phyloP scores from a whole-genome alignment of 331 rosid genomes.

The Quercus lobata region DNA sequence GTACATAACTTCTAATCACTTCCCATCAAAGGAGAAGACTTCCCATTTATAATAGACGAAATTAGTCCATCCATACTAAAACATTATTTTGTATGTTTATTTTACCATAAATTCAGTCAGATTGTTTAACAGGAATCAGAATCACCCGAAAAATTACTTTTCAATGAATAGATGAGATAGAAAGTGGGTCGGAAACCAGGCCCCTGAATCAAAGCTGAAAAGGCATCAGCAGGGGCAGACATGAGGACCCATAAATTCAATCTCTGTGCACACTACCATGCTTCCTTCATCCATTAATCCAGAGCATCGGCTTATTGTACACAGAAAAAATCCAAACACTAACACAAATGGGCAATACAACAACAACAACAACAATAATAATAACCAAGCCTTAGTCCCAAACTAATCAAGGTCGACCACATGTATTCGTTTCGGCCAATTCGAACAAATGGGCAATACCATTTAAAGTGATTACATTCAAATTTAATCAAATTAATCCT shows the following conservation, averaged over 20 bases:
- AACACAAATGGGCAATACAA: background rate
- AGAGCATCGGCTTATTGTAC: constrained; percentile 17
- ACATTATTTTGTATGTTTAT: background rate
- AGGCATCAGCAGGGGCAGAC: constrained; percentile 3
- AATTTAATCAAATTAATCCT: too few relatives aligned
- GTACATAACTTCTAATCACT: background rate
- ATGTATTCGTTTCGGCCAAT: too few relatives aligned
- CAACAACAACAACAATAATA: too few relatives aligned
- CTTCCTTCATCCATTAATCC: constrained; percentile 11
- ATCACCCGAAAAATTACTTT: background rate
- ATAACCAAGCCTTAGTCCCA: too few relatives aligned
- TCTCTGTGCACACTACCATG: constrained; percentile 16
- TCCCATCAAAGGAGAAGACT: background rate
- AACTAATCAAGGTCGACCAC: too few relatives aligned
- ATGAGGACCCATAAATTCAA: constrained; percentile 1
- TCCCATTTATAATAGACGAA: background rate
- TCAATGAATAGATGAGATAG: background rate
- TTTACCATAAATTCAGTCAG: background rate
- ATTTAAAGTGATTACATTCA: too few relatives aligned
- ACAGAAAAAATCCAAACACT: background rate
- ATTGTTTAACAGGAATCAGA: background rate
- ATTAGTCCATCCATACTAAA: background rate
- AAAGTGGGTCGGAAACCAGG: constrained; percentile 9
- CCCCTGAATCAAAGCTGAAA: constrained; percentile 6
- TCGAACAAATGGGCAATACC: too few relatives aligned